These are phyloP conservation scores for Solanum appendiculatum DNA, from an alignment of 257 asterid genomes.

Conservation along the genomic window DNA sequence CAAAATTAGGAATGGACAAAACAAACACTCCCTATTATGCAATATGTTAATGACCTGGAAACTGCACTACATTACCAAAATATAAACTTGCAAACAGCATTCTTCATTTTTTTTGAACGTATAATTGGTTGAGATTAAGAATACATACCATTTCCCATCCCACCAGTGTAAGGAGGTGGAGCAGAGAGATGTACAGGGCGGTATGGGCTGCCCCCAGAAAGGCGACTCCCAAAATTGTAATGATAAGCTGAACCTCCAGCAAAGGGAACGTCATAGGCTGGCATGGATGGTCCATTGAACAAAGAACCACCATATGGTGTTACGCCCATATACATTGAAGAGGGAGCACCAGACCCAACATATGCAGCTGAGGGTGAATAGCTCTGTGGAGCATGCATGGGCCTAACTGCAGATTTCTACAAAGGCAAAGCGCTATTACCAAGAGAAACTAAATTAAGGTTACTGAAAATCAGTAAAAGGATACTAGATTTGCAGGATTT, in stretches of 20 bases:
- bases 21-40: background rate
- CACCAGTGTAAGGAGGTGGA: conserved; percentile 71
- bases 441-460: background rate
- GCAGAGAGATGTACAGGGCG: conserved; percentile 57
- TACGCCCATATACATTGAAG: conserved; percentile 71
- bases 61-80: background rate
- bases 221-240: conserved; percentile 65
- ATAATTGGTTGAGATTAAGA: background rate
- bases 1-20: background rate
- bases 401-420: conserved; percentile 62
- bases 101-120: background rate
- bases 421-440: conserved; percentile 2
- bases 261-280: conserved; percentile 75
- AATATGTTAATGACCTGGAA: background rate
- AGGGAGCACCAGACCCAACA: conserved; percentile 62
- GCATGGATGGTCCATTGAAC: conserved; percentile 61
- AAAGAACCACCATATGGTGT: conserved; percentile 75
- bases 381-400: conserved; percentile 56
- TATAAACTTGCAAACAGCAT: background rate
- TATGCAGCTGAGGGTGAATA: conserved; percentile 57
- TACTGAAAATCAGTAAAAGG: background rate
- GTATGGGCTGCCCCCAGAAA: conserved; percentile 78
- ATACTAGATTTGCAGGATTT: background rate
- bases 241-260: conserved; percentile 79
- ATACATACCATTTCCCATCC: conserved; percentile 53